Evolutionary conservation across 306 rosid genomes (phyloP), one percentile per base, ranked within the genome.

Genomic region (Vicia sativa): DNA sequence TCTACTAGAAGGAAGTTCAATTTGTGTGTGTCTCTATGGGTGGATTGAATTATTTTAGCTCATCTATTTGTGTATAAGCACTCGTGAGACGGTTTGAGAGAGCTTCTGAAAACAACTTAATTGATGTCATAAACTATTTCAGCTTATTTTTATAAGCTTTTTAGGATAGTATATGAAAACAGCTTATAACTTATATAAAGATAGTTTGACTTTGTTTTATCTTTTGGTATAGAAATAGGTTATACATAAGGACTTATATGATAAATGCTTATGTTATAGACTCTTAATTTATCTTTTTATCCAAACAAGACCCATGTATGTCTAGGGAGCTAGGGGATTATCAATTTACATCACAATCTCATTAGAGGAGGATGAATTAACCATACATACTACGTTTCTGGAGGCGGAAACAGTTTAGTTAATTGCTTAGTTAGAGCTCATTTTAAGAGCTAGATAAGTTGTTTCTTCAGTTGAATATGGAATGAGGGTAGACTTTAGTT

Each of bases 1-100:
- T 66, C 3, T 23, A 43, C 12, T 72, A 29, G 67, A 60, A 29
- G 70, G 11, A 50, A 34, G 62, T 69, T 73, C 35, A 16, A 52
- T 52, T 31, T 77, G 78, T 37, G 5, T 61, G 38, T 26, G 61
- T 55, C 11, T 55, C 37, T 26, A 5, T 16, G 1, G 4, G 23
- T 48, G 54, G 54, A 48, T 48, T 48, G 55, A 48, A 10, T 48
- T 16, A 48, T 48, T 48, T 48, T 5, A 48, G 55, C 12, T 48
- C 10, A 48, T 16, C 7, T 49, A 18, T 26, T 18, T 18, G 55
- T 16, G 54, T 23, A 18, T 49, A 9, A 49, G 26, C 6, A 48
- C 25, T 44, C n/a, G 50, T n/a, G 19, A 44, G 50, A 44, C 3
- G 18, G 8, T n/a, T 43, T 4, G 49, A 13, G 49, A 6, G 38